Conservation (phyloP, 768 basidiomycete genomes). For the Melanogaster broomeanus region DNA sequence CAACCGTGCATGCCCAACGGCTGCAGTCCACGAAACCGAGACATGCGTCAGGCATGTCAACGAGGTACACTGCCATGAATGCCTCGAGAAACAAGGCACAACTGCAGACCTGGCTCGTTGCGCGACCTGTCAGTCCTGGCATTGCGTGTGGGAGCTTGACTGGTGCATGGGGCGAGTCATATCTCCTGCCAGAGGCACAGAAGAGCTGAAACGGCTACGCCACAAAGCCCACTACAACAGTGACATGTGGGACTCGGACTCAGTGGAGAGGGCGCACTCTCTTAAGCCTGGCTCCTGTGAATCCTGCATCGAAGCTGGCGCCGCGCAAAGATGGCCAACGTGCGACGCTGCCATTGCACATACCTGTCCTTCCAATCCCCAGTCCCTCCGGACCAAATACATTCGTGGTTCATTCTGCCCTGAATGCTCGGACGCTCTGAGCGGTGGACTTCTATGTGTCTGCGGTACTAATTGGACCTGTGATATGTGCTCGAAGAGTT, state of each 20-base stretch:
- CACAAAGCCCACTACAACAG: no score
- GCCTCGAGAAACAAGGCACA: not conserved
- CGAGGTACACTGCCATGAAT: conserved; percentile 2
- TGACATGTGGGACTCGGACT: no score
- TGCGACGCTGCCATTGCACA: not conserved
- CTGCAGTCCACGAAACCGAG: not conserved
- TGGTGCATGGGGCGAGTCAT: conserved; percentile 18
- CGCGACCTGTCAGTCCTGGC: conserved; percentile 5
- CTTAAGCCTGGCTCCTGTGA: conserved; percentile 12
- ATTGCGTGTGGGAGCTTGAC: conserved; percentile 10
- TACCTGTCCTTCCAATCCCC: no score
- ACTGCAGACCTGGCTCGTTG: conserved; percentile 9
- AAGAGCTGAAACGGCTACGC: conserved; percentile 2
- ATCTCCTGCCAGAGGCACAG: conserved; percentile 8
- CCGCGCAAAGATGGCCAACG: not conserved
- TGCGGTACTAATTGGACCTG: no score
- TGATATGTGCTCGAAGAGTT: no score
- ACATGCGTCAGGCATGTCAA: conserved; percentile 4
- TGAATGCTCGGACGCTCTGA: no score
- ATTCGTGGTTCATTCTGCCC: no score
- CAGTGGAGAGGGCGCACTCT: conserved; percentile 15
- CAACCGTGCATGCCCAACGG: not conserved
- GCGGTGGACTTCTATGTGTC: no score
- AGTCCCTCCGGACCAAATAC: no score
- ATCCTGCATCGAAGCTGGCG: not conserved